Evolutionary conservation across 2,329 filamentous ascomycete genomes (phyloP), one percentile per base, ranked within the genome.

Genomic region (Blastomyces parvus): DNA sequence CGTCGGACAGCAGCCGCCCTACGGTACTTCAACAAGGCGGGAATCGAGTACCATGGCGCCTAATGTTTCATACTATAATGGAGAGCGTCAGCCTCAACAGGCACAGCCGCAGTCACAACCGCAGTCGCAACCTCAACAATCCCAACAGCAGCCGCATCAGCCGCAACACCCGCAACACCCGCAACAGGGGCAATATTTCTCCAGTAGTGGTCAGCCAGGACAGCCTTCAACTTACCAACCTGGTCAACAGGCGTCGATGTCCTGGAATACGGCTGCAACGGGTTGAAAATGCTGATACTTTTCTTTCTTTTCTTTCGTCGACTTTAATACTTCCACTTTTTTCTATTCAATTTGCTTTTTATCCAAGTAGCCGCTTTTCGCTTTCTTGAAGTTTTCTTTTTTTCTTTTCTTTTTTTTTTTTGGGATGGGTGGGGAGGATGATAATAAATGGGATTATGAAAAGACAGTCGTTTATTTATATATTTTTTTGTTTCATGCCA

Each of bases 41-140:
- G 74, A 77, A 57, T 76, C 74, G 3, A 72, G 72, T 46, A 66
- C 73, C 17, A 70, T 75, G 14, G 58, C n/a, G 22, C 17, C 53
- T 44, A 67, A 72, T 33, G 67, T 69, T 8, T 71, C 69, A n/a
- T 77, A 75, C 65, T 76, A 76, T 60, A 62, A 71, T 38, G 63
- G 66, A 33, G 74, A 76, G 64, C 67, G 74, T 40, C 70, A 70
- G 40, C 70, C 70, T 59, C 58, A 50, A 22, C 64, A 62, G 25
- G 36, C 57, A 11, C 55, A 46, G 59, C 52, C 25, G 27, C 40
- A 22, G n/a, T 33, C 46, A n/a, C 53, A 56, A 13, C 55, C 33
- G 5, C 55, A n/a, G 36, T n/a, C 55, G 19, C 55, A 58, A 44
- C 71, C 69, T 56, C 58, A 50, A 22, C 64, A 62, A 38, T 44